Base-by-base conservation (phyloP, 2,329 filamentous ascomycete genomes). In the Blumeria hordei region DNA sequence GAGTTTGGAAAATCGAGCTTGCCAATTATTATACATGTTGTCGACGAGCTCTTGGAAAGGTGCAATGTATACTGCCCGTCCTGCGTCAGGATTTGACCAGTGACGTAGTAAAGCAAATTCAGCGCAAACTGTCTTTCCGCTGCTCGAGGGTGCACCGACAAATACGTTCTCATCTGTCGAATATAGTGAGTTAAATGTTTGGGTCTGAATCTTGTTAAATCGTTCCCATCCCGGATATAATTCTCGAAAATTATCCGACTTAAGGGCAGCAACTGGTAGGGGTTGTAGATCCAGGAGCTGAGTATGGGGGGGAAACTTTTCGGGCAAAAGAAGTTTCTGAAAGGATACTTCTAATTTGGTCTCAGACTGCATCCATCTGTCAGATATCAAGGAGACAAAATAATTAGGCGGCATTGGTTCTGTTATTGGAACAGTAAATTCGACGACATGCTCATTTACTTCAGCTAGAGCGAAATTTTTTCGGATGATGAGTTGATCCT, bases 351-450 rank as follows among this genome's bases (percentile, higher is more conserved):
- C 83, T 55, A 98, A 72, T 65, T 88, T 88, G 1, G 88, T 94
- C 70, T 98, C 88, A 0, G 90, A 87, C 66, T 94, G 87, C 87
- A 98, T 95, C 92, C 92, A 98, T 61, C 92, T 77, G 67, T 98
- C 92, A 3, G 90, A 96, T 18, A 95, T 71, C 41, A 98, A 78
- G 0, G 88, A 92, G 63, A 98, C 87, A 69, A 98, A 98, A 71
- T 98, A 98, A 67, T 98, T 94, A 0, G 93, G 92, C 12, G 92
- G 92, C 85, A 96, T 94, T 0, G 93, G 93, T 62, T 98, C 92
- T 0, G 87, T 88, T 61, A 98, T 94, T 0, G 92, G 85, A 3
- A 96, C 90, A 0, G 90, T 96, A 62, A 98, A 92, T 62, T 98
- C 92, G 33, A 98, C 83, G 10, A 95, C 70, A 68, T 98, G 92